Percentiles rank a stretch among this genome's conserved stretches.
Evolutionary conservation across 2,329 filamentous ascomycete genomes (phyloP).

Genomic region (Diaporthe capsici): DNA sequence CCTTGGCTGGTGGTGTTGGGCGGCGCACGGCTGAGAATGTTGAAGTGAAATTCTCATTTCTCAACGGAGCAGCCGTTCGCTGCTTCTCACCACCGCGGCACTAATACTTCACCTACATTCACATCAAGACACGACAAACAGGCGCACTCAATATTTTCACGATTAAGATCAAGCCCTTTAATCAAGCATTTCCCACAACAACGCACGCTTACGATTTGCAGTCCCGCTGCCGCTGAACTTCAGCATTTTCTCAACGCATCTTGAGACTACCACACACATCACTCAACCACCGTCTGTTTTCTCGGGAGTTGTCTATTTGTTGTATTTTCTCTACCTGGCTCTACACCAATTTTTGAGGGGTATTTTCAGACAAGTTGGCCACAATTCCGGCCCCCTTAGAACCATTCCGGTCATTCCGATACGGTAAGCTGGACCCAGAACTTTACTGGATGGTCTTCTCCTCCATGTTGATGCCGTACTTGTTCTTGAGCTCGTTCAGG

Average conservation of each 20-base stretch:
- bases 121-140: not conserved
- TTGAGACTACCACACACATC: not conserved
- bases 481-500: constrained; percentile 83
- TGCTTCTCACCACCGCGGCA: not conserved
- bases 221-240: not conserved
- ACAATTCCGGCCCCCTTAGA: not conserved
- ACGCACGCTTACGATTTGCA: not conserved
- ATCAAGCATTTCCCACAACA: not conserved
- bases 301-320: not conserved
- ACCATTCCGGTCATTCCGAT: not conserved
- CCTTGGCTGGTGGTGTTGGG: not conserved
- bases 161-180: not conserved
- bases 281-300: not conserved
- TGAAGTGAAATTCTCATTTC: constrained; percentile 10
- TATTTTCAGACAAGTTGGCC: not conserved
- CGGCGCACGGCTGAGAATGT: too few relatives aligned
- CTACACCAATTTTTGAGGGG: constrained; percentile 28
- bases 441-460: constrained; percentile 72
- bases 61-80: not conserved
- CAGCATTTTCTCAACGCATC: not conserved
- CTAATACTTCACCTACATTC: not conserved
- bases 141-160: not conserved
- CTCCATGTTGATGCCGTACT: constrained; percentile 80
- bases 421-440: not conserved
- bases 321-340: constrained; percentile 26